phyloP scores from a whole-genome alignment of 2,329 filamentous ascomycete species.

The Aspergillus latus region DNA sequence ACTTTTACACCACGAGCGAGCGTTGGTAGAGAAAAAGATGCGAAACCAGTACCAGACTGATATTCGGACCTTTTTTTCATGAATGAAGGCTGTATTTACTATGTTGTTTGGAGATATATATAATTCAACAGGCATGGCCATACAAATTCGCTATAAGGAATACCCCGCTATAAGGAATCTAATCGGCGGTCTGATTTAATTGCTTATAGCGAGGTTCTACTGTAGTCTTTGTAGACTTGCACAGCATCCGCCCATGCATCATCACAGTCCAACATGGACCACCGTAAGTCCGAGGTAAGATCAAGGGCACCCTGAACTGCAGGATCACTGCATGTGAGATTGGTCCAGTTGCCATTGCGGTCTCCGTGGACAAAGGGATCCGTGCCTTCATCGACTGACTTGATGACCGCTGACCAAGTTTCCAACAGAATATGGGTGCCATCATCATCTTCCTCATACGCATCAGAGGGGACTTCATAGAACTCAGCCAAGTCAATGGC shows the following conservation, averaged over 20 bases:
- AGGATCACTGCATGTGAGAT: constrained; percentile 6
- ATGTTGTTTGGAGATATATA: no score
- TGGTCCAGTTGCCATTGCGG: constrained; percentile 11
- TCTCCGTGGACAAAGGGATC: constrained; percentile 3
- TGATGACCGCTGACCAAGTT: constrained; percentile 4
- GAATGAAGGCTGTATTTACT: no score
- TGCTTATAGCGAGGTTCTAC: no score
- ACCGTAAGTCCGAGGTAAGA: constrained; percentile 7
- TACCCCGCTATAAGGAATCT: no score
- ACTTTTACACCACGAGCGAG: no score
- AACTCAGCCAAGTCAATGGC: constrained; percentile 31
- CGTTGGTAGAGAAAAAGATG: no score
- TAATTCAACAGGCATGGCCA: no score
- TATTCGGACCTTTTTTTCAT: no score
- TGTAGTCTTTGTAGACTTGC: constrained; percentile 3
- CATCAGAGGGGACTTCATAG: background rate
- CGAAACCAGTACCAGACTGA: no score
- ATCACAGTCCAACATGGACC: constrained; percentile 6
- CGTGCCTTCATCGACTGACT: constrained; percentile 3
- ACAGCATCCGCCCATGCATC: constrained; percentile 9
- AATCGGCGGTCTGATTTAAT: no score
- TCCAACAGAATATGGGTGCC: constrained; percentile 3
- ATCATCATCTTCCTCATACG: background rate
- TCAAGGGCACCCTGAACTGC: constrained; percentile 7
- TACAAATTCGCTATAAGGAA: no score